Percentiles rank a stretch among this genome's conserved stretches.
These are phyloP conservation scores for Sungouiozyma intestinalis DNA, from an alignment of 805 yeast genomes.

Conservation along the genomic window DNA sequence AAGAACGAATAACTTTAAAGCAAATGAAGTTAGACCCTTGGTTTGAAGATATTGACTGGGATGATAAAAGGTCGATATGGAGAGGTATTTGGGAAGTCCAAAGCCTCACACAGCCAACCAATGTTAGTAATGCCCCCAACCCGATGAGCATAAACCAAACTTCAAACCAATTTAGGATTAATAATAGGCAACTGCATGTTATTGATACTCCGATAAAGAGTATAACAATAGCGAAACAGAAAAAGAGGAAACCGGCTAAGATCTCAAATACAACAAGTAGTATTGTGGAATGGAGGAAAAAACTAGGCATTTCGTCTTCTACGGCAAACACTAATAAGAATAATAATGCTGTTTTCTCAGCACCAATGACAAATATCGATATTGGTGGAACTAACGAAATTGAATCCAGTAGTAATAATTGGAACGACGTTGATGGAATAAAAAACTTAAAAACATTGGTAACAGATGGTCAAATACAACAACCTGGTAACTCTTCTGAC, in stretches of 20 bases:
- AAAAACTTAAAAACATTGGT: background rate
- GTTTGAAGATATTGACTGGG: constrained; percentile 60
- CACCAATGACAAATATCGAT: background rate
- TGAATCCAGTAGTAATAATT: background rate
- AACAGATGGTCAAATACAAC: background rate
- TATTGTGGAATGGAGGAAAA: constrained; percentile 31
- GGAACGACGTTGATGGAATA: background rate
- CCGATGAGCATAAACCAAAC: background rate
- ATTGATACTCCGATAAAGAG: constrained; percentile 22
- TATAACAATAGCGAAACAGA: constrained; percentile 22
- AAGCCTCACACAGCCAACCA: constrained; percentile 12
- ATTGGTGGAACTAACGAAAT: background rate
- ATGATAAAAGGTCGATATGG: constrained; percentile 61
- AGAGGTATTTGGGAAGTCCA: constrained; percentile 55
- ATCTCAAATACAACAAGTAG: constrained; percentile 25
- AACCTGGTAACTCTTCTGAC: background rate
- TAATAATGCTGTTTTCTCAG: background rate
- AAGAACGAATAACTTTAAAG: constrained; percentile 46
- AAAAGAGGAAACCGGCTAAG: constrained; percentile 22
- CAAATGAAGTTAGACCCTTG: constrained; percentile 60
- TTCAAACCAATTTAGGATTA: constrained; percentile 9
- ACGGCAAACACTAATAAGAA: constrained; percentile 1
- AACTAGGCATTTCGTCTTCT: constrained; percentile 18
- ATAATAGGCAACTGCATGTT: constrained; percentile 19
- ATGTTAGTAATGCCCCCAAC: background rate